Conservation (phyloP, 129 eudicot species). For the Silybum marianum region DNA sequence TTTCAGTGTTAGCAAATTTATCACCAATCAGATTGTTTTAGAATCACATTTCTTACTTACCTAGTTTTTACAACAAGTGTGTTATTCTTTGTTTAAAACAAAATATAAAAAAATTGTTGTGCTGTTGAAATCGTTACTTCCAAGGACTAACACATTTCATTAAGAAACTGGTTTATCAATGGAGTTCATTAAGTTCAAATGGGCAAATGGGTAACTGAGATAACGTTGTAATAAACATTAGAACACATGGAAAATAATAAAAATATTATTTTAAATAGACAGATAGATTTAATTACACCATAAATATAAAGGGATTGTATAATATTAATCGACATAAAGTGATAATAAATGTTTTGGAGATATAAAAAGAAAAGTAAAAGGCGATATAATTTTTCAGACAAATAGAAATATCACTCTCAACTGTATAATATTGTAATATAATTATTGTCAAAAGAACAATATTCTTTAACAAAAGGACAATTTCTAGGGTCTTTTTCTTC, state of each 20-base stretch:
- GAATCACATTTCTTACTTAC: too few relatives aligned
- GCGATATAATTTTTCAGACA: background rate
- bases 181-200: background rate
- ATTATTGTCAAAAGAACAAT: background rate
- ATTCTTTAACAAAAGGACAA: background rate
- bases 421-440: background rate
- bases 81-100: too few relatives aligned
- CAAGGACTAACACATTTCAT: too few relatives aligned
- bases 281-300: background rate
- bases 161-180: too few relatives aligned
- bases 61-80: too few relatives aligned
- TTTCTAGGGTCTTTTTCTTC: background rate
- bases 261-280: too few relatives aligned
- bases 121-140: too few relatives aligned
- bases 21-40: too few relatives aligned
- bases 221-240: background rate
- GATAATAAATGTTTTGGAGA: background rate
- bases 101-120: too few relatives aligned
- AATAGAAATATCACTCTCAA: background rate
- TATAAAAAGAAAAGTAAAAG: background rate
- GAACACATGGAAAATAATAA: background rate
- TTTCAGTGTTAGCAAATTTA: too few relatives aligned
- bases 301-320: background rate
- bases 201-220: background rate
- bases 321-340: background rate